Percentiles rank a stretch among this genome's conserved stretches.
phyloP scores from a whole-genome alignment of 352 stramenopile species.

The Globisporangium uncinulatum region DNA sequence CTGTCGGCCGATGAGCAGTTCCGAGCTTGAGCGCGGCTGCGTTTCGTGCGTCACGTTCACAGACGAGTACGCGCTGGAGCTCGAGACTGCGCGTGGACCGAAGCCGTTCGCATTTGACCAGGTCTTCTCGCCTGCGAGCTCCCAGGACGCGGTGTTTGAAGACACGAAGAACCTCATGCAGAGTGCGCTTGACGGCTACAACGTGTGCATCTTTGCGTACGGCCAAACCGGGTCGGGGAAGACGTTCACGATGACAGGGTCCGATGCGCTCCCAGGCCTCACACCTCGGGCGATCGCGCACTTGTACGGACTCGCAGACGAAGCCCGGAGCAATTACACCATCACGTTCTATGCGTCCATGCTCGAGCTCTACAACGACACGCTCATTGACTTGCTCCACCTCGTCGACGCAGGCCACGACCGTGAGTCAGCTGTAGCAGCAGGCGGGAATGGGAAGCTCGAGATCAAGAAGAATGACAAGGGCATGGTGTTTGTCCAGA shows the following conservation, averaged over 20 bases:
- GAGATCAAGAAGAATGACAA: conserved; percentile 93
- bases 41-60: conserved; percentile 54
- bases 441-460: conserved; percentile 51
- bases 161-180: conserved; percentile 91
- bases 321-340: conserved; percentile 36
- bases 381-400: conserved; percentile 84
- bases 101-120: conserved; percentile 90
- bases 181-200: conserved; percentile 88
- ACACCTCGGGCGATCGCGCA: conserved; percentile 84
- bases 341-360: conserved; percentile 86
- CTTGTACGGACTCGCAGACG: conserved; percentile 71
- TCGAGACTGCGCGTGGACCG: conserved; percentile 66
- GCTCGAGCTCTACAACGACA: conserved; percentile 92
- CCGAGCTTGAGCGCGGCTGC: conserved; percentile 81
- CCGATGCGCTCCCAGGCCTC: conserved; percentile 64
- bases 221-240: conserved; percentile 92
- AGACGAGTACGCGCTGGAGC: conserved; percentile 83
- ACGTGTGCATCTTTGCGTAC: conserved; percentile 93
- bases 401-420: conserved; percentile 60
- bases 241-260: conserved; percentile 92
- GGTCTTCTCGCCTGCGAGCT: conserved; percentile 76
- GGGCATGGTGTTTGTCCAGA: conserved; percentile 89
- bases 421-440: conserved; percentile 4
- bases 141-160: conserved; percentile 88
- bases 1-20: conserved; percentile 87